Evolutionary conservation across 2,329 filamentous ascomycete species (phyloP), one percentile per base, ranked within the genome.

Genomic region (Colletotrichum tamarilloi): DNA sequence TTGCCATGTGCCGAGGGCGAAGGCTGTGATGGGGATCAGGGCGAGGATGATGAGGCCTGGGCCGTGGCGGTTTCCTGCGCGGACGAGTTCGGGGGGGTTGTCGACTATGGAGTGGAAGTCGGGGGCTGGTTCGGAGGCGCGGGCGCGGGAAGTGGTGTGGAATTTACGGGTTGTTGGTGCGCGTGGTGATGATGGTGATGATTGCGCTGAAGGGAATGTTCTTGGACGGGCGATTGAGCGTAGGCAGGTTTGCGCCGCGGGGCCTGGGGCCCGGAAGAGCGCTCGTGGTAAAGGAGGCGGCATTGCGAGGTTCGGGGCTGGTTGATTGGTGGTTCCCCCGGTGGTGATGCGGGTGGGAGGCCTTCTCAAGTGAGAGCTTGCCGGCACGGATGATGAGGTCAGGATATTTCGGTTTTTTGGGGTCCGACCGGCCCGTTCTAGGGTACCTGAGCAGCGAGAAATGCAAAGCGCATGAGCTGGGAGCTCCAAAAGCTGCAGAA

Each of bases 1-100:
- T 82, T 99, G 97, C 97, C 97, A 99, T 75, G 94, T 94, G 35
- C 97, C 97, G 19, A 99, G 91, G 67, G 88, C 86, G 82, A 99
- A 98, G 12, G 97, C 95, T 1, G 95, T 98, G 73, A 98, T 84
- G 62, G 97, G 97, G 78, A 99, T 98, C 65, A 97, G 84, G 53
- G 94, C 94, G 12, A 98, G 89, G 74, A 98, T 87, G 46, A 97
- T 91, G 11, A 98, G 87, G 0, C 95, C 95, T 0, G 92, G 92
- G 1, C 94, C 94, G 85, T 98, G 95, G 49, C 84, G 86, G 77
- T 90, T 89, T 62, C 93, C 92, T 1, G 91, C 86, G 58, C 95
- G 93, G 49, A 98, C 92, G 42, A 98, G 90, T 76, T 90, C 89
- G 0, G 95, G 91, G 1, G 96, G 95, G 73, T 94, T 92, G 84